These are phyloP conservation scores for Cordyceps tenuipes DNA, from an alignment of 2,329 filamentous ascomycete species.

Conservation along the genomic window DNA sequence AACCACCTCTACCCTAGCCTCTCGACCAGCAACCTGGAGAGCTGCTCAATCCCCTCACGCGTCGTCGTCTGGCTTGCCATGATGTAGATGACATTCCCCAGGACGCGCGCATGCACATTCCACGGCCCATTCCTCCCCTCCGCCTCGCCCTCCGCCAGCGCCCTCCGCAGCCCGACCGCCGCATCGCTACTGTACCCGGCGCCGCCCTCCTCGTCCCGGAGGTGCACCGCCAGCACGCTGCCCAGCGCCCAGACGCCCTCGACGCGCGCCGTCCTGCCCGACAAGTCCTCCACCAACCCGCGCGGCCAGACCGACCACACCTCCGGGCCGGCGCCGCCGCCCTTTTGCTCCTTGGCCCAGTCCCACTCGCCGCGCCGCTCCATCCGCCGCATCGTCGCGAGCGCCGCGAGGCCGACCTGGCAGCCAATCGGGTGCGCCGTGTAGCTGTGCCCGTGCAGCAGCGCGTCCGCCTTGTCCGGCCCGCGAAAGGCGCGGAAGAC, in stretches of 20 bases:
- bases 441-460: slow-evolving; percentile 81
- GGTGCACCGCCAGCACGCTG: slow-evolving; percentile 60
- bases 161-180: slow-evolving; percentile 33
- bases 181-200: slow-evolving; percentile 40
- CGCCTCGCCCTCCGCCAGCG: slow-evolving; percentile 21
- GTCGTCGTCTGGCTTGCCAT: slow-evolving; percentile 45
- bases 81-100: slow-evolving; percentile 51
- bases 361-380: slow-evolving; percentile 50
- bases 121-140: slow-evolving; percentile 27
- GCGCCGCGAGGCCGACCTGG: slow-evolving; percentile 61
- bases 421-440: slow-evolving; percentile 79
- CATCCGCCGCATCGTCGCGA: slow-evolving; percentile 52
- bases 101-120: slow-evolving; percentile 45
- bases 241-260: slow-evolving; percentile 65
- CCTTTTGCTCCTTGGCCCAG: slow-evolving; percentile 38
- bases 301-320: slow-evolving; percentile 66
- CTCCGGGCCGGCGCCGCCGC: slow-evolving; percentile 1
- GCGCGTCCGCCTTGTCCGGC: slow-evolving; percentile 65
- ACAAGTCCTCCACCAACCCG: slow-evolving; percentile 50
- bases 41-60: slow-evolving; percentile 20
- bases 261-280: slow-evolving; percentile 42
- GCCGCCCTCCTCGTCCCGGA: slow-evolving; percentile 31
- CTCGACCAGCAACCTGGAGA: slow-evolving; percentile 14
- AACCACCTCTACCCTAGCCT: not conserved
- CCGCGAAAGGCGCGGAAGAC: slow-evolving; percentile 67